These are phyloP conservation scores for Dysphania ambrosioides DNA, from an alignment of 148 eudicot species.

Conservation along the genomic window DNA sequence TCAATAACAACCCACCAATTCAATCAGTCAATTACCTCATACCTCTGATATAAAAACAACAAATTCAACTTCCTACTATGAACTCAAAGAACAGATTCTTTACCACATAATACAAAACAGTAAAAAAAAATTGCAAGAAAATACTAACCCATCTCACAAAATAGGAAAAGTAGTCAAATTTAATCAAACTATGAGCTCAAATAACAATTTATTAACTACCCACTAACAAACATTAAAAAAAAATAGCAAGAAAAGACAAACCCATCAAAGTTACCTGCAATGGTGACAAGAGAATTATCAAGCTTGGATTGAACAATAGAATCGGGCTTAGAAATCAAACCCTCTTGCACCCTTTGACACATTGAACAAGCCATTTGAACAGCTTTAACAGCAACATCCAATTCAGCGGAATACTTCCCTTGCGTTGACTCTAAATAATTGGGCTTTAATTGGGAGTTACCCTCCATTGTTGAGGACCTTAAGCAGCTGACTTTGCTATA, in stretches of 20 bases:
- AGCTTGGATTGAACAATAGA: conserved; percentile 55
- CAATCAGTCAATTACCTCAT: conserved; percentile 7
- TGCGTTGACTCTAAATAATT: background rate
- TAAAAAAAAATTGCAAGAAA: background rate
- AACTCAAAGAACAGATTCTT: background rate
- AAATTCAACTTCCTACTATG: background rate
- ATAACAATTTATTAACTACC: too few species aligned
- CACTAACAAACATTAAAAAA: background rate
- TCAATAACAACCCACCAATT: background rate
- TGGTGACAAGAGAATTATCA: conserved; percentile 80
- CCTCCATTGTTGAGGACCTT: conserved; percentile 17
- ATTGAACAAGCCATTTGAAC: conserved; percentile 79
- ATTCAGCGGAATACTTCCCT: conserved; percentile 39
- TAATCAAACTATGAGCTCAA: too few species aligned
- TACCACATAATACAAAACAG: background rate
- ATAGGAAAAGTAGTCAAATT: conserved; percentile 3
- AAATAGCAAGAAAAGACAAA: too few species aligned
- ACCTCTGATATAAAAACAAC: background rate
- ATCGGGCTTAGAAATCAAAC: conserved; percentile 36
- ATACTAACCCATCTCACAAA: background rate
- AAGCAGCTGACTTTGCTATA: background rate
- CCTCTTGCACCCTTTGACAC: conserved; percentile 62
- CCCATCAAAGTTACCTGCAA: conserved; percentile 51
- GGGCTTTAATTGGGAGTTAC: conserved; percentile 5
- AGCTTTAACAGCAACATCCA: conserved; percentile 75